Evolutionary conservation across 129 eudicot species (phyloP).

Genomic region (Centella asiatica): DNA sequence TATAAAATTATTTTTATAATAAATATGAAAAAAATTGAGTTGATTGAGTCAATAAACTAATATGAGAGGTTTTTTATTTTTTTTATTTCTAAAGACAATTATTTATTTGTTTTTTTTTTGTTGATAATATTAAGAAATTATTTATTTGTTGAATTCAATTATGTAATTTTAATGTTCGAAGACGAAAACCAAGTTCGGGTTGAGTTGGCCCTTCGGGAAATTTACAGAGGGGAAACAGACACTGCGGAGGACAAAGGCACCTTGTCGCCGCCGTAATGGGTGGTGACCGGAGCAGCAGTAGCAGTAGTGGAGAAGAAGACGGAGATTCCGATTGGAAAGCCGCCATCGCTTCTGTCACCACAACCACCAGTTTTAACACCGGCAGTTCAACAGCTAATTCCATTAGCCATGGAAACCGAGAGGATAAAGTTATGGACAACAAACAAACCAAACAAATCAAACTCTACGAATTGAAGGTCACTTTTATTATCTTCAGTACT

Average conservation of each 20-base stretch:
- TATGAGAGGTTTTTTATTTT: no score
- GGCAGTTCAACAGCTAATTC: constrained; percentile 17
- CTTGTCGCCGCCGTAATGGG: constrained; percentile 22
- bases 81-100: no score
- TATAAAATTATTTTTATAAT: no score
- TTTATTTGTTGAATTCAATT: no score
- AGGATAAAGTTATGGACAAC: constrained; percentile 19
- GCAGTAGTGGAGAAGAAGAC: constrained; percentile 90
- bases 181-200: no score
- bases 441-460: constrained; percentile 28
- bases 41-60: no score
- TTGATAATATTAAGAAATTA: no score
- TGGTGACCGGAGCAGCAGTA: constrained; percentile 29
- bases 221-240: not conserved
- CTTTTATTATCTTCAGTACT: not conserved
- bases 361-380: constrained; percentile 21
- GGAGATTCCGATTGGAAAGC: constrained; percentile 91
- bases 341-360: constrained; percentile 64
- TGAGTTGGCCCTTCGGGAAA: no score
- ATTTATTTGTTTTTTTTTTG: no score
- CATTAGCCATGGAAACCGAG: constrained; percentile 1
- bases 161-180: no score
- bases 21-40: no score
- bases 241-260: not conserved
- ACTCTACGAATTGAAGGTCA: constrained; percentile 64